Percentiles rank a stretch among this genome's conserved stretches.
Evolutionary conservation across 2,329 filamentous ascomycete species (phyloP).

Genomic region (Colletotrichum brevisporum): DNA sequence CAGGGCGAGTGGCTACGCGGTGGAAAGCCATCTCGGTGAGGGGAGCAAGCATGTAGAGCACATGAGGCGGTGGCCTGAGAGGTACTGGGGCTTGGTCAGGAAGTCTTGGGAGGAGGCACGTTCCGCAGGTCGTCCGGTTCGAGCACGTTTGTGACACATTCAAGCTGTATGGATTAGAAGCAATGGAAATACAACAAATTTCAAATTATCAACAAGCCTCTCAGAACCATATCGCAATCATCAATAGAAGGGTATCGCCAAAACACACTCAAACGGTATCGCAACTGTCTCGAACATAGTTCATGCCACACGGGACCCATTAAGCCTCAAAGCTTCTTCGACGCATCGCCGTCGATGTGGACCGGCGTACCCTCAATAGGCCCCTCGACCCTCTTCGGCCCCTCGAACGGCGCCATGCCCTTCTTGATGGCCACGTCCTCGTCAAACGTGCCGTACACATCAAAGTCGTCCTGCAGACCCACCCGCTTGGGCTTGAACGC

Average conservation of each 20-base stretch:
- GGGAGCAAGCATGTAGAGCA: conserved; percentile 73
- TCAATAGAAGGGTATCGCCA: background rate
- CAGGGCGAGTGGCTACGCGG: conserved; percentile 61
- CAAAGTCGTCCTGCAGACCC: conserved; percentile 34
- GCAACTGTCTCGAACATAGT: background rate
- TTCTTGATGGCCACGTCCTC: conserved; percentile 35
- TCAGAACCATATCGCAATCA: no score
- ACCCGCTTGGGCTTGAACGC: conserved; percentile 34
- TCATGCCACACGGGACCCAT: background rate
- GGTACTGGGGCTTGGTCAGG: conserved; percentile 68
- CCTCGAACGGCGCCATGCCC: conserved; percentile 38
- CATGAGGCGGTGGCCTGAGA: conserved; percentile 67
- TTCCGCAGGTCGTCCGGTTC: background rate
- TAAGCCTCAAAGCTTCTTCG: conserved; percentile 10
- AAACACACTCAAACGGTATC: background rate
- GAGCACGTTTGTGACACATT: background rate
- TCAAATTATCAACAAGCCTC: no score
- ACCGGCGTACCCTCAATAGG: conserved; percentile 15
- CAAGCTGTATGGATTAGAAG: background rate
- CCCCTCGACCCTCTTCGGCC: conserved; percentile 21
- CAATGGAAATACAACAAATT: background rate
- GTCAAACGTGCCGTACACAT: conserved; percentile 40
- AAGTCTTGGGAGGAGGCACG: conserved; percentile 46
- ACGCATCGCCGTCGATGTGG: background rate
- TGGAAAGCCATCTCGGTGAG: conserved; percentile 67